These are phyloP conservation scores for Calonectria leucothoes DNA, from an alignment of 2,329 filamentous ascomycete species.

Conservation along the genomic window DNA sequence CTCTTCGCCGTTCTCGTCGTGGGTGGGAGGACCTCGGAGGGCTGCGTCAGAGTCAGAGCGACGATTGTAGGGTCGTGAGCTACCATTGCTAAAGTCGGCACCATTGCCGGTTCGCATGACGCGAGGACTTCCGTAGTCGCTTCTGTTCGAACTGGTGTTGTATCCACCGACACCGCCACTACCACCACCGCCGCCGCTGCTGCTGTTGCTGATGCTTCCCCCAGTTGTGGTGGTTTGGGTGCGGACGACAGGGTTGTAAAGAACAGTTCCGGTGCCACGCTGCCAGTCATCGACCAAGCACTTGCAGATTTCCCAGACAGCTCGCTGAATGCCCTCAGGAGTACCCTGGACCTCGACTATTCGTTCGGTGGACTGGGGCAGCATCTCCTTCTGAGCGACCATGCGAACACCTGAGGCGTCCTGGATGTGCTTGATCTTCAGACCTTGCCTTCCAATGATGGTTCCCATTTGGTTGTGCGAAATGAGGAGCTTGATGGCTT, in stretches of 20 bases:
- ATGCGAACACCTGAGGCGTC: conserved; percentile 97
- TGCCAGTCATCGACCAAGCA: conserved; percentile 98
- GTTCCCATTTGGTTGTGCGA: conserved; percentile 99
- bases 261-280: conserved; percentile 93
- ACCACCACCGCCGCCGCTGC: conserved; percentile 56
- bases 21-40: conserved; percentile 83
- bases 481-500: conserved; percentile 97
- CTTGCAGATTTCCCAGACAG: conserved; percentile 98
- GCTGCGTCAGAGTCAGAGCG: conserved; percentile 87
- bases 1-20: conserved; percentile 96
- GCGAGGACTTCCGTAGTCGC: conserved; percentile 72
- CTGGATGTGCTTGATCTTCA: conserved; percentile 99
- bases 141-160: conserved; percentile 55
- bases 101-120: conserved; percentile 97
- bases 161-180: conserved; percentile 51
- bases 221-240: conserved; percentile 73
- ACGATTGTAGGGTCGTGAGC: conserved; percentile 74
- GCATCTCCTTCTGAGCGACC: conserved; percentile 99
- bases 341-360: conserved; percentile 97
- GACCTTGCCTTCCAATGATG: conserved; percentile 94
- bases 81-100: conserved; percentile 92
- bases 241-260: conserved; percentile 96
- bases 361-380: conserved; percentile 97
- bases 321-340: conserved; percentile 94
- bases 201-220: conserved; percentile 59